Evolutionary conservation across 345 rosid species (phyloP).

Genomic region (Populus tremula): DNA sequence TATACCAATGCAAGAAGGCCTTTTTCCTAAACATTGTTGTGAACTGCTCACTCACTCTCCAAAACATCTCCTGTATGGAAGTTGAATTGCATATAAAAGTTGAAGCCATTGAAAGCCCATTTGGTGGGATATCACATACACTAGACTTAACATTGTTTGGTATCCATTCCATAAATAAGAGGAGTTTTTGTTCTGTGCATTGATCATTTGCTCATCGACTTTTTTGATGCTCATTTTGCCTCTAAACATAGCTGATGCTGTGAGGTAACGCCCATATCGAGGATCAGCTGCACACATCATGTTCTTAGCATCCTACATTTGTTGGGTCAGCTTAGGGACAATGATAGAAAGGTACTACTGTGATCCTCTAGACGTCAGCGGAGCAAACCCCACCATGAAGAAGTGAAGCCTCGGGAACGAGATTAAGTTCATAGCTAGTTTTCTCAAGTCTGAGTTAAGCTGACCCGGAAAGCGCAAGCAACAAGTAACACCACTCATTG

Average conservation of each 20-base stretch:
- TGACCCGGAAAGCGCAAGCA: slow-evolving; percentile 30
- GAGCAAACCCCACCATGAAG: slow-evolving; percentile 35
- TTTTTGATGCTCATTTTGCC: slow-evolving; percentile 50
- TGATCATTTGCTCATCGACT: slow-evolving; percentile 31
- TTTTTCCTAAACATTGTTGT: slow-evolving; percentile 27
- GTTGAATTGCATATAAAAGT: slow-evolving; percentile 29
- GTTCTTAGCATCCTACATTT: slow-evolving; percentile 26
- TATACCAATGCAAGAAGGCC: slow-evolving; percentile 33
- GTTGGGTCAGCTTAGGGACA: slow-evolving; percentile 16
- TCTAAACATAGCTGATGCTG: slow-evolving; percentile 23
- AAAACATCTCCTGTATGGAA: slow-evolving; percentile 31
- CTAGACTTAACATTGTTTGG: slow-evolving; percentile 33
- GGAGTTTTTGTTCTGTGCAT: slow-evolving; percentile 31
- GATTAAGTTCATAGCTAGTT: slow-evolving; percentile 25
- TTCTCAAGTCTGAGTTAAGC: slow-evolving; percentile 29
- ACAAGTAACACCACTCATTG: slow-evolving; percentile 32
- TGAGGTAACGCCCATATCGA: slow-evolving; percentile 18
- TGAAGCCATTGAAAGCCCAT: slow-evolving; percentile 25
- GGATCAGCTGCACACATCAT: slow-evolving; percentile 26
- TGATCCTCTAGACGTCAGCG: slow-evolving; percentile 40
- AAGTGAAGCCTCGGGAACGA: slow-evolving; percentile 32
- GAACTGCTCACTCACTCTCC: slow-evolving; percentile 34
- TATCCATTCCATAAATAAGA: slow-evolving; percentile 25
- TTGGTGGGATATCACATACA: slow-evolving; percentile 33
- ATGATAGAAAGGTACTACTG: slow-evolving; percentile 33